Evolutionary conservation across 1,284 basidiomycete species (phyloP), one percentile per base, ranked within the genome.

Genomic region (Ceratobasidium sp.): DNA sequence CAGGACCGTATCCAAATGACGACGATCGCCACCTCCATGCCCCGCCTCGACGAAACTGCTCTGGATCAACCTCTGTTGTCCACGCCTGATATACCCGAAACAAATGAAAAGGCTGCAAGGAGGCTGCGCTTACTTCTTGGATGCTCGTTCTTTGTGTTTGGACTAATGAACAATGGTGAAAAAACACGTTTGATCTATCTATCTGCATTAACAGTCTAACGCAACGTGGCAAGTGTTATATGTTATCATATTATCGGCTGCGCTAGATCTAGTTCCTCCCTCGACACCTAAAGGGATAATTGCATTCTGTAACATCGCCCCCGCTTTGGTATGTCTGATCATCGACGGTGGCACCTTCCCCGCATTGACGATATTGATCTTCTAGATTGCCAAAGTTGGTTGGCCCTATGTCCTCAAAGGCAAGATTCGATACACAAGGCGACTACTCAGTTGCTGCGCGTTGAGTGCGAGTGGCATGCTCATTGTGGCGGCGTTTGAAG

Each of bases 161-260:
- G 89, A 6, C 83, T 90, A 22, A 88, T 90, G 76, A 90, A 90
- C 80, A 90, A 90, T 79, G 88, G 88, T 87, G 64, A 61, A 84
- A 83, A 52, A 81, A 87, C 34, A 32, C 49, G 46, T 17, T 25
- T 22, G 34, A 11, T 71, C 54, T 17, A 8, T 11, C 29, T 15
- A 11, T 29, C 44, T 7, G 52, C 32, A 51, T 57, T 46, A 64
- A 11, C 22, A 62, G 37, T 44, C 56, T 49, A 65, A 56, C 17
- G 3, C 49, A 51, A 56, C 66, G 56, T 1, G 78, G 0, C 80
- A 59, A 95, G 95, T 96, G 11, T 87, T 96, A 76, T 98, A 99
- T 83, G 97, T 99, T 46, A 94, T 99, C 80, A 98, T 99, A 79
- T 89, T 99, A 32, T 97, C 95, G 0, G 97, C 97, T 4, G 97